Base-by-base conservation (phyloP, 2,329 filamentous ascomycete species). In the Colletotrichum sp. region DNA sequence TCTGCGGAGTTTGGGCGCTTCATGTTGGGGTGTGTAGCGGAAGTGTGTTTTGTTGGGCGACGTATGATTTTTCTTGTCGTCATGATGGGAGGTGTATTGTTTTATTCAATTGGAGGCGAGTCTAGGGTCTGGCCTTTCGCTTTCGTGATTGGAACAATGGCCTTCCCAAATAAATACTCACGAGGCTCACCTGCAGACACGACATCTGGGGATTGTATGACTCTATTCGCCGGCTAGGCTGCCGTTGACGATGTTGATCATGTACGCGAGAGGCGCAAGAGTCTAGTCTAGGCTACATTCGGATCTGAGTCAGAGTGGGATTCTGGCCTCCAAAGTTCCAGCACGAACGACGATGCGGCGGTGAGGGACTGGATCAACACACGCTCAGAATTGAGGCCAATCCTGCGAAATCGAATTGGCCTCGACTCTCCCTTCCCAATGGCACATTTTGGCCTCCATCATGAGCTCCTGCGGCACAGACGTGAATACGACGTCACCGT, bases 111-210 rank as follows among this genome's bases (percentile, higher is more conserved):
- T 13, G 44, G n/a, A 21, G 18, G 18, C 44, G 8, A n/a, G 0
- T n/a, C 0, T n/a, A 0, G 5, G 0, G 36, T 8, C 18, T 0
- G 0, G 0, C 55, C 24, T 59, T 6, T 59, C 6, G 21, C 39
- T n/a, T n/a, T 44, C 39, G 5, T 44, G 16, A 18, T 44, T 18
- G 36, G 16, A 2, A 44, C 0, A 44, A 0, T 44, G 39, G 1
- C 1, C 0, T 3, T 44, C 0, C 18, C 0, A 44, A 49, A 49
- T 49, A 21, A 49, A 49, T 49, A 49, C 10, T 21, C 44, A 49
- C 44, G 6, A 0, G 44, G 12, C 18, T 49, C 44, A 6, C 44
- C 44, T 34, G 10, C 59, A 34, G 28, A 30, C 28, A 34, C 28
- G 15, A 21, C 6, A 3, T 13, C 44, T n/a, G 1, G 18, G 1